These are phyloP conservation scores for Aspergillus kassunensis DNA, from an alignment of 495 filamentous ascomycete species.

Conservation along the genomic window DNA sequence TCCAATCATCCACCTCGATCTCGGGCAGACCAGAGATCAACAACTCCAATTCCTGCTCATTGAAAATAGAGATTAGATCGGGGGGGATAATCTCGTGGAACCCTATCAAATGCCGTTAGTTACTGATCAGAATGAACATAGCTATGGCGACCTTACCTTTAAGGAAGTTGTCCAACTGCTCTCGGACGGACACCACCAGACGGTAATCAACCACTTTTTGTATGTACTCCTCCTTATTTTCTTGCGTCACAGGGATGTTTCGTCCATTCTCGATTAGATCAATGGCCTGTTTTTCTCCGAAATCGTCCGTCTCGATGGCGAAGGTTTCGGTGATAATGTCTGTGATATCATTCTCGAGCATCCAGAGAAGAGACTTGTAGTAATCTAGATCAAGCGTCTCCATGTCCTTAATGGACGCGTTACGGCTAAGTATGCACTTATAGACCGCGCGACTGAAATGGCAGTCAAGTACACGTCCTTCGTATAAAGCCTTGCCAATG, in stretches of 20 bases:
- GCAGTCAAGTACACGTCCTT: slow-evolving; percentile 92
- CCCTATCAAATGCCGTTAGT: slow-evolving; percentile 45
- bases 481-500: slow-evolving; percentile 97
- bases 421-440: slow-evolving; percentile 90
- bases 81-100: slow-evolving; percentile 98
- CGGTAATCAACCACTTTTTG: slow-evolving; percentile 91
- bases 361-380: slow-evolving; percentile 99
- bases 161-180: slow-evolving; percentile 93
- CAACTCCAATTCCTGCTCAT: slow-evolving; percentile 95
- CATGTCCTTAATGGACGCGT: slow-evolving; percentile 98
- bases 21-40: slow-evolving; percentile 96
- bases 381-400: slow-evolving; percentile 97
- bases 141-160: slow-evolving; percentile 70
- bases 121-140: too few species aligned
- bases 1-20: slow-evolving; percentile 98
- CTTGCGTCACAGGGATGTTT: slow-evolving; percentile 91
- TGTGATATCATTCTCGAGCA: slow-evolving; percentile 98
- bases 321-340: slow-evolving; percentile 98
- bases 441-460: slow-evolving; percentile 99
- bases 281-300: slow-evolving; percentile 81
- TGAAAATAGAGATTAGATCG: slow-evolving; percentile 95
- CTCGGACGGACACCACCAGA: slow-evolving; percentile 82
- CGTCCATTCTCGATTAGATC: slow-evolving; percentile 84
- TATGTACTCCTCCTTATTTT: slow-evolving; percentile 98
- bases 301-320: slow-evolving; percentile 86